A percentile compares a stretch with the other conserved stretches of the same genome.
Conservation (phyloP, 805 yeast species). For the Kodamaea sagamina region DNA sequence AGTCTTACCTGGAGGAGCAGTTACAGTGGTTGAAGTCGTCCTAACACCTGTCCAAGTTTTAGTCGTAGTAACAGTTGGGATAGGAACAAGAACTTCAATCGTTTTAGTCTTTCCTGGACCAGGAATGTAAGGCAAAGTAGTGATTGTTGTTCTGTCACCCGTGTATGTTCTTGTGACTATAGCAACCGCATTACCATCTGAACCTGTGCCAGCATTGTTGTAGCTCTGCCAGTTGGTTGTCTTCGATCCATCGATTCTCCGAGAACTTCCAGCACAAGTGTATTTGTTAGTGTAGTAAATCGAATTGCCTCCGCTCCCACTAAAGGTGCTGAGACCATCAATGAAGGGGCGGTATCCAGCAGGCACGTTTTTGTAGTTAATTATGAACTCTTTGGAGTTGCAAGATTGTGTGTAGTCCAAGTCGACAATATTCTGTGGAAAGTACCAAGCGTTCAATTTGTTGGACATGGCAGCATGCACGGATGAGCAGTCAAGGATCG, state of each 20-base stretch:
- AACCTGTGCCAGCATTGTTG: slow-evolving; percentile 10
- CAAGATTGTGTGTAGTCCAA: slow-evolving; percentile 19
- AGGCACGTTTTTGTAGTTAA: slow-evolving; percentile 24
- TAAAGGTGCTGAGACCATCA: slow-evolving; percentile 13
- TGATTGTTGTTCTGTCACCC: slow-evolving; percentile 13
- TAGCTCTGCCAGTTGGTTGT: slow-evolving; percentile 7
- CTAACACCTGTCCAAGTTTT: slow-evolving; percentile 17
- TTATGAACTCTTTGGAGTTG: slow-evolving; percentile 4
- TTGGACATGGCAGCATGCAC: slow-evolving; percentile 24
- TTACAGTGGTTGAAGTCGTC: slow-evolving; percentile 14
- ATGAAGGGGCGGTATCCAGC: slow-evolving; percentile 32
- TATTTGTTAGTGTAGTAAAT: slow-evolving; percentile 15
- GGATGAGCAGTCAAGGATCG: slow-evolving; percentile 23
- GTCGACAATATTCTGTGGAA: slow-evolving; percentile 14
- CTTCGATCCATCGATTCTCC: too few relatives aligned
- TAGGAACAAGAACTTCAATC: slow-evolving; percentile 15
- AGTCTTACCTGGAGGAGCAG: slow-evolving; percentile 10
- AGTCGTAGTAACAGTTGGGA: slow-evolving; percentile 11
- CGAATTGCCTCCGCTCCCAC: slow-evolving; percentile 1
- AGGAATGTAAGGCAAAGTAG: slow-evolving; percentile 12
- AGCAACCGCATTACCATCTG: slow-evolving; percentile 13
- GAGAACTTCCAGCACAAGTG: slow-evolving; percentile 12
- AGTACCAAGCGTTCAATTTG: slow-evolving; percentile 24
- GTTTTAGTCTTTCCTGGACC: slow-evolving; percentile 12
- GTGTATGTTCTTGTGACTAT: slow-evolving; percentile 19